Conservation (phyloP, 1,139 yeast genomes). For the Citeromyces hawaiiensis region DNA sequence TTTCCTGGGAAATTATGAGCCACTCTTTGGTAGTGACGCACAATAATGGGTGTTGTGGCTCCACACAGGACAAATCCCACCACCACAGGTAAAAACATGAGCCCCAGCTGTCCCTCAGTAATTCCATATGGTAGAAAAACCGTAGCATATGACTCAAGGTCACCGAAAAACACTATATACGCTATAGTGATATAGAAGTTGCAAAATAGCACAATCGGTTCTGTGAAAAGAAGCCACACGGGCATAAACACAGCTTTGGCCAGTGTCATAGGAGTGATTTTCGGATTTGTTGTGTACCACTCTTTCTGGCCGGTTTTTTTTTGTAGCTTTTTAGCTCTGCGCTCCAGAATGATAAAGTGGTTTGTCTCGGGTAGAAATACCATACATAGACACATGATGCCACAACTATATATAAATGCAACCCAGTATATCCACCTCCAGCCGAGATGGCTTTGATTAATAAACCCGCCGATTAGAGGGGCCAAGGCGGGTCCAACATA, state of each 20-base stretch:
- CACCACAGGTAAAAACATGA: constrained; percentile 49
- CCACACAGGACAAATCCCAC: constrained; percentile 56
- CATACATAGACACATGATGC: constrained; percentile 9
- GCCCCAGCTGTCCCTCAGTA: constrained; percentile 40
- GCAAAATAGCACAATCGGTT: constrained; percentile 59
- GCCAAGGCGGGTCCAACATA: constrained; percentile 68
- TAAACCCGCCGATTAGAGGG: constrained; percentile 61
- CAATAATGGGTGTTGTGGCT: constrained; percentile 20
- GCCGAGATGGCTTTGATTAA: constrained; percentile 37
- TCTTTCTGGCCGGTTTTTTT: constrained; percentile 46
- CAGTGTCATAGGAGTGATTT: constrained; percentile 20
- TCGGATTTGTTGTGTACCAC: constrained; percentile 1
- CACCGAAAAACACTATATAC: constrained; percentile 69
- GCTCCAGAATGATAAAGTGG: constrained; percentile 39
- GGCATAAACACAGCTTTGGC: constrained; percentile 67
- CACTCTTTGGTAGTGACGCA: constrained; percentile 21
- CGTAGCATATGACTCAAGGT: constrained; percentile 70
- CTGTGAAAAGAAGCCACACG: constrained; percentile 48
- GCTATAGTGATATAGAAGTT: constrained; percentile 72
- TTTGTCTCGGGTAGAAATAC: constrained; percentile 52
- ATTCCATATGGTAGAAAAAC: constrained; percentile 51
- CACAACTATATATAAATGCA: constrained; percentile 15
- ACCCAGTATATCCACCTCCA: constrained; percentile 75
- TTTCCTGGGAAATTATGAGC: constrained; percentile 36
- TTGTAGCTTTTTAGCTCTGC: constrained; percentile 49